Conservation (phyloP, 2,329 filamentous ascomycete species). For the Ilyonectria destructans region DNA sequence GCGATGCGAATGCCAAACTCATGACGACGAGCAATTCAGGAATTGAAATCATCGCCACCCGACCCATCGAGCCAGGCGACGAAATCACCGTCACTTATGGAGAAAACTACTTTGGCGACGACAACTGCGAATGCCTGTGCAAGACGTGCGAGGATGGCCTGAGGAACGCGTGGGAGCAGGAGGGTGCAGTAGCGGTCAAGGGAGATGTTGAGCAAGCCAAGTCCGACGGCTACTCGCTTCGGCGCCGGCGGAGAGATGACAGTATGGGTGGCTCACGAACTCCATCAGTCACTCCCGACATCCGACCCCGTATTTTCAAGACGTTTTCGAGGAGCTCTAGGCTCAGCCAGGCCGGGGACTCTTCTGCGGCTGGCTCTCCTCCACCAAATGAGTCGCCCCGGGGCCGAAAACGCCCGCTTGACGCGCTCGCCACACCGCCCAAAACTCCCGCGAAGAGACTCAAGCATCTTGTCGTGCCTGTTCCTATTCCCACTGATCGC, state of each 20-base stretch:
- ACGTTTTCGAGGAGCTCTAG: conserved; percentile 53
- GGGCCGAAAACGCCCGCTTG: conserved; percentile 59
- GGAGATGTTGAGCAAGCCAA: conserved; percentile 69
- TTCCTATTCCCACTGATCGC: conserved; percentile 48
- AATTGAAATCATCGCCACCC: conserved; percentile 90
- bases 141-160: conserved; percentile 84
- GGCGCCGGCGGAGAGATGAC: conserved; percentile 68
- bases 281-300: conserved; percentile 71
- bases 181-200: conserved; percentile 63
- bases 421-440: conserved; percentile 68
- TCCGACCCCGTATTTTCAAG: conserved; percentile 67
- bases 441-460: conserved; percentile 69
- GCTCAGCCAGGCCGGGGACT: conserved; percentile 53
- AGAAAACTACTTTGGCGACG: conserved; percentile 94
- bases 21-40: conserved; percentile 87
- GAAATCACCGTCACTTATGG: conserved; percentile 98
- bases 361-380: conserved; percentile 52
- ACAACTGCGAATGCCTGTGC: conserved; percentile 96
- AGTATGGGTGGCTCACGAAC: conserved; percentile 67
- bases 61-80: conserved; percentile 87
- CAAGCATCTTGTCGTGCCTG: conserved; percentile 54
- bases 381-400: conserved; percentile 47
- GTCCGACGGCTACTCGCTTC: conserved; percentile 70
- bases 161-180: conserved; percentile 86
- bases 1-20: conserved; percentile 90